Evolutionary conservation across 495 filamentous ascomycete species (phyloP).

Genomic region (Daldinia vernicosa): DNA sequence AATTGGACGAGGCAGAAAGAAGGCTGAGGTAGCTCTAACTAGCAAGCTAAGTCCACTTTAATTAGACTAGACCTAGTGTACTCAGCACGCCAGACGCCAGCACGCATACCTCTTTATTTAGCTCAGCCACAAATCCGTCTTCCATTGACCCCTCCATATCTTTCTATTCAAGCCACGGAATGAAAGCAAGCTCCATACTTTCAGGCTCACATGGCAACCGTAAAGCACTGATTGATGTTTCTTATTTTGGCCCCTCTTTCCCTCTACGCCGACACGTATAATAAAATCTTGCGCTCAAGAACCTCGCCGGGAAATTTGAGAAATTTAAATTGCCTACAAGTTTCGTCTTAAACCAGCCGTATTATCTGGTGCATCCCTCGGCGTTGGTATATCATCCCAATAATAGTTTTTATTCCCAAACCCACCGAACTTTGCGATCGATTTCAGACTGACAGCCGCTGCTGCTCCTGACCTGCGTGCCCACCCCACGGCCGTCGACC

Average conservation of each 20-base stretch:
- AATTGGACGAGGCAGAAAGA: constrained; percentile 40
- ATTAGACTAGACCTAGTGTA: too few relatives aligned
- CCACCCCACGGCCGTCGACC: constrained; percentile 45
- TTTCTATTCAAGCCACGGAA: constrained; percentile 22
- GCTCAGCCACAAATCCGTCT: neutral
- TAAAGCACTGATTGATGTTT: constrained; percentile 29
- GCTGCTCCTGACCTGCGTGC: constrained; percentile 38
- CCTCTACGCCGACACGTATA: constrained; percentile 24
- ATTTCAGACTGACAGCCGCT: constrained; percentile 13
- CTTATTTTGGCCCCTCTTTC: constrained; percentile 43
- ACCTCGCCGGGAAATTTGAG: neutral
- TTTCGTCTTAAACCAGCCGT: neutral
- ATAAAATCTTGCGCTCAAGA: constrained; percentile 27
- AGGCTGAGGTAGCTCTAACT: constrained; percentile 25
- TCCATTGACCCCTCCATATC: constrained; percentile 36
- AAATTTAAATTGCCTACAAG: neutral
- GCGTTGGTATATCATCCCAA: constrained; percentile 14
- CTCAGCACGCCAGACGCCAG: too few relatives aligned
- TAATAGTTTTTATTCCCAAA: constrained; percentile 9
- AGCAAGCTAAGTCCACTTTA: constrained; percentile 3
- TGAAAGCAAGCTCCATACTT: constrained; percentile 29
- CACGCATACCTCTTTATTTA: neutral
- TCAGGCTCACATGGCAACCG: constrained; percentile 46
- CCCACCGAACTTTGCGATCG: constrained; percentile 31
- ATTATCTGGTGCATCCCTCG: constrained; percentile 14